Percentiles rank a stretch among this genome's conserved stretches.
phyloP scores from a whole-genome alignment of 2,329 filamentous ascomycete genomes.

The Tolypocladium nubicola region DNA sequence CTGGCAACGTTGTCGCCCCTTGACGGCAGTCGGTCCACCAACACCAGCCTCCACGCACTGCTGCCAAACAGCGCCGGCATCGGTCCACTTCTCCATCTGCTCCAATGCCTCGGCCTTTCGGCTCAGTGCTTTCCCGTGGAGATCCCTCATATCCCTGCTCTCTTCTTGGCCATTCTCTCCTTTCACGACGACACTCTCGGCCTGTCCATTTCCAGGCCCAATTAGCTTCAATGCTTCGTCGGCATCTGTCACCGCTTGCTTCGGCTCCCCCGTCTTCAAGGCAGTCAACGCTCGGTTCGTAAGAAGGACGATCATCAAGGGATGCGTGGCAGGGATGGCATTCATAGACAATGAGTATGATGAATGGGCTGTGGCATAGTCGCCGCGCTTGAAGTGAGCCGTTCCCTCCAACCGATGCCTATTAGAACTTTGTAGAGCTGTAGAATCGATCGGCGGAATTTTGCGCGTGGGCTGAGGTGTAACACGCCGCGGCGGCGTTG shows the following conservation, averaged over 20 bases:
- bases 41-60: constrained; percentile 73
- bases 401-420: constrained; percentile 70
- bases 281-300: constrained; percentile 86
- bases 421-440: constrained; percentile 65
- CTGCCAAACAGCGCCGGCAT: constrained; percentile 74
- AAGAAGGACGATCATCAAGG: constrained; percentile 76
- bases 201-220: constrained; percentile 66
- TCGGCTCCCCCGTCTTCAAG: constrained; percentile 85
- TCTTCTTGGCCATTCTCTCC: constrained; percentile 46
- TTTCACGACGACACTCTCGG: constrained; percentile 64
- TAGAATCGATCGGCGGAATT: constrained; percentile 57
- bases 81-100: constrained; percentile 87
- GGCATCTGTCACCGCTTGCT: constrained; percentile 74
- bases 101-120: constrained; percentile 94
- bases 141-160: constrained; percentile 78
- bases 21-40: constrained; percentile 73
- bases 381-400: constrained; percentile 85
- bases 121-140: constrained; percentile 86
- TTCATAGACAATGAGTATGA: constrained; percentile 71
- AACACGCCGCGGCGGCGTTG: constrained; percentile 26
- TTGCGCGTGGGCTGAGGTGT: constrained; percentile 42
- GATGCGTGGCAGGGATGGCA: constrained; percentile 67
- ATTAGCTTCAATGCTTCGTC: constrained; percentile 73
- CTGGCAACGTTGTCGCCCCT: constrained; percentile 82
- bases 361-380: constrained; percentile 77